Evolutionary conservation across 495 filamentous ascomycete genomes (phyloP).

Genomic region (Trypethelium eluteriae): DNA sequence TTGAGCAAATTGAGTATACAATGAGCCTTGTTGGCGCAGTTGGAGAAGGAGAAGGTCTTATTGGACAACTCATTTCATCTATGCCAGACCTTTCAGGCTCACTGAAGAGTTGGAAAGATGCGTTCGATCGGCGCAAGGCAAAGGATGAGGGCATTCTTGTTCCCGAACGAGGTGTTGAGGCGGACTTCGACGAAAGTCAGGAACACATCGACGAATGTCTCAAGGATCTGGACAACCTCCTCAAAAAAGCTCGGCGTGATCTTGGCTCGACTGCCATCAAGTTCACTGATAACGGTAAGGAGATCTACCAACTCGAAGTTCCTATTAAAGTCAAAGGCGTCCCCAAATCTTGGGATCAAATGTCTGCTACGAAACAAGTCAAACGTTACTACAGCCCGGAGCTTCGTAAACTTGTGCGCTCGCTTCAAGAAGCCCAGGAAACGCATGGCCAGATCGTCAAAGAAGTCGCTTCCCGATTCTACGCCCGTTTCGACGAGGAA

Average conservation of each 20-base stretch:
- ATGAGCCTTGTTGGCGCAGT: constrained; percentile 67
- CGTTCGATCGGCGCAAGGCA: constrained; percentile 80
- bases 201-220: constrained; percentile 65
- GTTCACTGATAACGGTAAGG: constrained; percentile 88
- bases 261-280: constrained; percentile 61
- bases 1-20: constrained; percentile 92
- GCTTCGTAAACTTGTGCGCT: constrained; percentile 68
- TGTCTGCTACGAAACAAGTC: constrained; percentile 83
- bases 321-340: constrained; percentile 76
- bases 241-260: constrained; percentile 62
- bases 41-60: constrained; percentile 66
- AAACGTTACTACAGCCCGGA: constrained; percentile 94
- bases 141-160: constrained; percentile 69
- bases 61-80: constrained; percentile 68
- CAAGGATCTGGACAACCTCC: constrained; percentile 58
- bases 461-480: constrained; percentile 77
- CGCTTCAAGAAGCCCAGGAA: constrained; percentile 88
- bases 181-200: constrained; percentile 85
- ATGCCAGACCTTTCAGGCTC: constrained; percentile 76
- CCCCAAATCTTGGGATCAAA: constrained; percentile 85
- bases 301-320: constrained; percentile 92
- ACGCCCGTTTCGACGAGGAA: constrained; percentile 75
- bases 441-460: constrained; percentile 88
- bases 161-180: constrained; percentile 81
- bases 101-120: constrained; percentile 81